Evolutionary conservation across 768 basidiomycete species (phyloP), one percentile per base, ranked within the genome.

Genomic region (Nidularia pulvinata): DNA sequence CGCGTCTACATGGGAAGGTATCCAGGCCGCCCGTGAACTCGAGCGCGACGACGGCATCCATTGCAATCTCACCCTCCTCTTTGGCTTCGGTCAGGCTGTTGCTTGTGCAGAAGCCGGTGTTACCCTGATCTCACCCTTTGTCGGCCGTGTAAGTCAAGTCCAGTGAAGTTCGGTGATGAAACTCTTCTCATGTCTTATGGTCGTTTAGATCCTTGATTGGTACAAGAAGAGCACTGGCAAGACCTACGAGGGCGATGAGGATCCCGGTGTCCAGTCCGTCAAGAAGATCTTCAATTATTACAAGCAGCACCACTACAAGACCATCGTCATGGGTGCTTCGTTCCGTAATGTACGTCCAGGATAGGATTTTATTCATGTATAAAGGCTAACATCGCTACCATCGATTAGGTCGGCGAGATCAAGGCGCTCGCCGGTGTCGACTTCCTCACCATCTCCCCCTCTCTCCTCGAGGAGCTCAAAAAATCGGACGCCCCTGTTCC

Each of bases 241-340:
- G 78, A 81, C 77, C 66, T 98, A 95, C 80, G 84, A 86, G 60
- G 94, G 93, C 49, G 93, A 92, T 59, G 84, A 87, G 46, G 96
- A 98, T 78, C 96, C 96, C 9, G 96, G 97, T 79, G 97, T 99
- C 63, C 72, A 86, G 71, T 95, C 92, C 42, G 97, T 99, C 57
- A 89, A 92, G 80, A 90, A 83, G 75, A 99, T 99, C 79, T 99
- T 89, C 86, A 92, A 96, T 81, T 98, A 95, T 75, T 99, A 99
- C 86, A 98, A 98, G 83, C 95, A 97, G 70, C 85, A 98, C 76
- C 82, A 84, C 55, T 98, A 99, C 85, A 93, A 95, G 66, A 99
- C 97, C 62, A 98, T 99, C 74, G 96, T 98, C 71, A 98, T 98
- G 97, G 97, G 96, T 68, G 97, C 97, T 55, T 96, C 94, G 33